A percentile compares a stretch with the other conserved stretches of the same genome.
Evolutionary conservation across 805 yeast genomes (phyloP).

Genomic region (Nakazawaea ernobii): DNA sequence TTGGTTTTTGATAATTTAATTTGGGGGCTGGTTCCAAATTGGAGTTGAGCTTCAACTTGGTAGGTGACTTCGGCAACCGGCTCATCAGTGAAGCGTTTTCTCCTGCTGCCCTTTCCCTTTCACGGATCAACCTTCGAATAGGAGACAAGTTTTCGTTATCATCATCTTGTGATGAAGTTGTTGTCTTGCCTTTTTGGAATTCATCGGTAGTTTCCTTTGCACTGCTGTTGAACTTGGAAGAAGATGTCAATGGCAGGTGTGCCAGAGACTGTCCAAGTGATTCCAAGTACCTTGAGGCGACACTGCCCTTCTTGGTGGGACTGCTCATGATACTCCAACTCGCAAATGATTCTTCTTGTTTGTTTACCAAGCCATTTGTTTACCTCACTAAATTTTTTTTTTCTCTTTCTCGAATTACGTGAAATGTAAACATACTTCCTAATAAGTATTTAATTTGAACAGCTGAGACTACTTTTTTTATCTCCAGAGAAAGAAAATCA

Average conservation of each 20-base stretch:
- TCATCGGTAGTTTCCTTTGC: background rate
- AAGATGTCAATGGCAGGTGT: slow-evolving; percentile 19
- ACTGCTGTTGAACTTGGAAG: slow-evolving; percentile 7
- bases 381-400: background rate
- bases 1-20: slow-evolving; percentile 6
- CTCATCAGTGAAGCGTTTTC: slow-evolving; percentile 18
- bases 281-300: slow-evolving; percentile 22
- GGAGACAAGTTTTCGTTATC: slow-evolving; percentile 19
- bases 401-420: too few species aligned
- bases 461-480: too few species aligned
- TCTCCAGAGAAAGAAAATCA: too few species aligned
- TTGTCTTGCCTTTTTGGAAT: background rate
- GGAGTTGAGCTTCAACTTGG: background rate
- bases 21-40: slow-evolving; percentile 2
- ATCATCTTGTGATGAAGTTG: background rate
- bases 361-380: background rate
- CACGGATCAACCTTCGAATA: slow-evolving; percentile 26
- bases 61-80: slow-evolving; percentile 17
- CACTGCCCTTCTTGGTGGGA: background rate
- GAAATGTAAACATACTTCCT: too few species aligned
- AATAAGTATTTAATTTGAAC: too few species aligned
- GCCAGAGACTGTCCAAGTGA: slow-evolving; percentile 24
- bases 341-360: background rate
- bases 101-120: slow-evolving; percentile 25
- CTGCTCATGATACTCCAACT: slow-evolving; percentile 1